phyloP scores from a whole-genome alignment of 2,329 filamentous ascomycete genomes.

The Coleophoma crateriformis region DNA sequence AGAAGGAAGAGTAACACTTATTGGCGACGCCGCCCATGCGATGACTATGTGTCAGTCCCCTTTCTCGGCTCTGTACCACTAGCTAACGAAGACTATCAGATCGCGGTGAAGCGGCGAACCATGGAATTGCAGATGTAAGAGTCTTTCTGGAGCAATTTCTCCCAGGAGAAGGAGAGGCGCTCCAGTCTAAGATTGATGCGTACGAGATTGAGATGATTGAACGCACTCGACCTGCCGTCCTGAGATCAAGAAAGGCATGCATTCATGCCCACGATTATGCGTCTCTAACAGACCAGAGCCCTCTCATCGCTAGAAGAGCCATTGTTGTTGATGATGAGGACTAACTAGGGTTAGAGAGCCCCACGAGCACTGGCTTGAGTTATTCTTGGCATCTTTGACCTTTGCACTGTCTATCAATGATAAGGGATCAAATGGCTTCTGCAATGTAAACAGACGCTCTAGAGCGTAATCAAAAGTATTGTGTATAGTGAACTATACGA shows the following conservation, averaged over 20 bases:
- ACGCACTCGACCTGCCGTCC: constrained; percentile 37
- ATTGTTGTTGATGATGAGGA: not conserved
- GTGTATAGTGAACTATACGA: no score
- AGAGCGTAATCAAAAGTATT: no score
- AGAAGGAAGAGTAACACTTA: constrained; percentile 29
- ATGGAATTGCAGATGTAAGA: constrained; percentile 35
- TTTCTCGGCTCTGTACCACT: constrained; percentile 19
- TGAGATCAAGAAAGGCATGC: constrained; percentile 44
- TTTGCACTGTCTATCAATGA: no score
- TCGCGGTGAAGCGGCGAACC: constrained; percentile 38
- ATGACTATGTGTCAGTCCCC: constrained; percentile 42
- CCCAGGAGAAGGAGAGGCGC: constrained; percentile 34
- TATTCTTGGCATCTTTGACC: no score
- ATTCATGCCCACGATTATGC: constrained; percentile 45
- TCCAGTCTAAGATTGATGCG: constrained; percentile 34
- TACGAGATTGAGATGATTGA: constrained; percentile 39
- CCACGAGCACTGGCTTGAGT: no score
- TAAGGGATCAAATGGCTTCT: no score
- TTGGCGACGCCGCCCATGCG: constrained; percentile 41
- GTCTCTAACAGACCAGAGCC: constrained; percentile 12
- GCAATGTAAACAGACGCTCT: no score
- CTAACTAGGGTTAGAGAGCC: no score
- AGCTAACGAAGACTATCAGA: not conserved
- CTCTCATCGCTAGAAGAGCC: constrained; percentile 3
- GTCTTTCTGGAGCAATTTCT: constrained; percentile 32